Percentiles rank a stretch among this genome's conserved stretches.
Evolutionary conservation across 352 stramenopile species (phyloP).

Genomic region (Phytopythium kandeliae): DNA sequence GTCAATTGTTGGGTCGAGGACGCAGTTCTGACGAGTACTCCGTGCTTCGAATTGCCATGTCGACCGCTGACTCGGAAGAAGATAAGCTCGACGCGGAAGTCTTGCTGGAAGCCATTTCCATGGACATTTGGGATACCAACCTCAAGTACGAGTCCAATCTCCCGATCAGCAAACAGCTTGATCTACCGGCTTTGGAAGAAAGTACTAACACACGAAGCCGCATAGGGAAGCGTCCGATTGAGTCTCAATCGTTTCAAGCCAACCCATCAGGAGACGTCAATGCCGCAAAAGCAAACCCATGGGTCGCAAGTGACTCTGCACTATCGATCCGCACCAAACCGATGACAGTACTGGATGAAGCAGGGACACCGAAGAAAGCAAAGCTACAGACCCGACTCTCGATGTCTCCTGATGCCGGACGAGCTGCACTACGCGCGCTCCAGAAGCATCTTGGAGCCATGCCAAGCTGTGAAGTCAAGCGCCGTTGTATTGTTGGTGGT

Average conservation of each 20-base stretch:
- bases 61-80: slow-evolving; percentile 49
- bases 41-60: slow-evolving; percentile 79
- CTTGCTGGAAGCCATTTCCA: slow-evolving; percentile 79
- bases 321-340: slow-evolving; percentile 3
- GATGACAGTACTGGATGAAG: neutral
- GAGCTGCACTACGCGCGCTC: slow-evolving; percentile 54
- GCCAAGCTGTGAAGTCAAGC: slow-evolving; percentile 66
- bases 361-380: slow-evolving; percentile 13
- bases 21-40: slow-evolving; percentile 39
- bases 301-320: neutral
- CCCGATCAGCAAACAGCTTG: slow-evolving; percentile 56
- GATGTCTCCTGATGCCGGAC: slow-evolving; percentile 43
- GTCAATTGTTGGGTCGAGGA: slow-evolving; percentile 18
- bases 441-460: slow-evolving; percentile 64
- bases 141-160: slow-evolving; percentile 83
- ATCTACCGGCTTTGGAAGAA: slow-evolving; percentile 34
- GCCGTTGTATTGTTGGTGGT: slow-evolving; percentile 68
- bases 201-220: neutral
- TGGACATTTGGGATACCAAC: slow-evolving; percentile 81
- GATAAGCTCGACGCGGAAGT: slow-evolving; percentile 69
- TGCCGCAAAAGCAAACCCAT: too few relatives aligned
- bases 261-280: neutral
- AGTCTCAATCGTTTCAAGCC: neutral
- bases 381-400: slow-evolving; percentile 26
- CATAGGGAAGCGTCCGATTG: neutral